These are phyloP conservation scores for Afroboletus lepidellus DNA, from an alignment of 1,284 basidiomycete species.

Conservation along the genomic window DNA sequence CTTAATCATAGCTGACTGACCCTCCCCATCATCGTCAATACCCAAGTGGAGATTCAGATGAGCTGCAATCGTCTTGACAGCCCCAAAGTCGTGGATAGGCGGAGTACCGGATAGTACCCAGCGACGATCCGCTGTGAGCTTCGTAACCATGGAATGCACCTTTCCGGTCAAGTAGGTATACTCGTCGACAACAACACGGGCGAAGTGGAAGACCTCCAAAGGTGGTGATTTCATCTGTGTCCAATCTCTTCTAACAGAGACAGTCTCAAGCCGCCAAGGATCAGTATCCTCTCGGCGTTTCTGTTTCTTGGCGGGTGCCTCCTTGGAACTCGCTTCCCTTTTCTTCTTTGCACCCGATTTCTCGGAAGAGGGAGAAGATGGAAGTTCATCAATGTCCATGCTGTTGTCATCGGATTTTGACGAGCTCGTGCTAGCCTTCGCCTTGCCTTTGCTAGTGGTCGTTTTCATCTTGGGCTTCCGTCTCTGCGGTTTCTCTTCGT, in stretches of 20 bases:
- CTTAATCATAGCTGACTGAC: conserved; percentile 71
- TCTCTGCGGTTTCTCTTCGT: conserved; percentile 29
- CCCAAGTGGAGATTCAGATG: conserved; percentile 87
- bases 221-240: conserved; percentile 78
- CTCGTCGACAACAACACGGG: conserved; percentile 89
- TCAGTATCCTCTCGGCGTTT: conserved; percentile 67
- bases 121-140: conserved; percentile 73
- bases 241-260: conserved; percentile 71
- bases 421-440: conserved; percentile 26
- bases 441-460: conserved; percentile 25
- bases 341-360: conserved; percentile 51
- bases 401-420: conserved; percentile 34
- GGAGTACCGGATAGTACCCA: conserved; percentile 98
- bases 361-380: conserved; percentile 34
- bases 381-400: conserved; percentile 59
- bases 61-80: conserved; percentile 87
- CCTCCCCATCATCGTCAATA: conserved; percentile 86
- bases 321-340: conserved; percentile 45
- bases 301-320: conserved; percentile 57
- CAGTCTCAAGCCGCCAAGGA: conserved; percentile 76
- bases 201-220: conserved; percentile 89
- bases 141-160: conserved; percentile 76
- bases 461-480: conserved; percentile 32
- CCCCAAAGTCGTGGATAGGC: conserved; percentile 87
- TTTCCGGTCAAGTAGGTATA: conserved; percentile 91